Conservation (phyloP, 164 flowering plant genomes). For the Magnolia changhungtana region DNA sequence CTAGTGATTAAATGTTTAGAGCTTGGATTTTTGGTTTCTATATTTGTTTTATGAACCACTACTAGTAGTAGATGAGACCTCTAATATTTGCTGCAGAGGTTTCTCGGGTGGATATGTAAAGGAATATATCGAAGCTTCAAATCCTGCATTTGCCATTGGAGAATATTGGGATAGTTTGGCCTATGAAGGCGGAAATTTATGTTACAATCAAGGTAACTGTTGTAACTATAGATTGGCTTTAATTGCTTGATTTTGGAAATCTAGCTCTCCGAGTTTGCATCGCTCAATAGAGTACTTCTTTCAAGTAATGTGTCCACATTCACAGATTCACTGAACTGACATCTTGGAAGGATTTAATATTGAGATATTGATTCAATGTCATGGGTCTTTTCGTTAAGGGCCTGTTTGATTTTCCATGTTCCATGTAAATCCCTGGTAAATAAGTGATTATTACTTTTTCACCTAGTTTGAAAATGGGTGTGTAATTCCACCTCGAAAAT, state of each 20-base stretch:
- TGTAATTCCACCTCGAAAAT: no score
- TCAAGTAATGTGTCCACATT: no score
- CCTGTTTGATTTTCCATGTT: no score
- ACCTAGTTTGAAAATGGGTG: no score
- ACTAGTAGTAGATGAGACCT: background rate
- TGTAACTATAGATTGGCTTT: background rate
- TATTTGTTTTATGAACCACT: background rate
- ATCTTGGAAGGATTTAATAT: background rate
- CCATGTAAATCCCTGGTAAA: no score
- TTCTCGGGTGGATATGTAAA: constrained; percentile 58
- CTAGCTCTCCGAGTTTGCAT: background rate
- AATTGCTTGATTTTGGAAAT: background rate
- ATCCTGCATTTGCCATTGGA: constrained; percentile 62
- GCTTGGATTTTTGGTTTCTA: background rate
- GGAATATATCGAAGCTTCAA: constrained; percentile 54
- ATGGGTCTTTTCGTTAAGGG: background rate
- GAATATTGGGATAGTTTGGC: constrained; percentile 67
- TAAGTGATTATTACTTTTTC: no score
- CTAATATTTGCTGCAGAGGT: constrained; percentile 36
- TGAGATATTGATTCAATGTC: background rate
- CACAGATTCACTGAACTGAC: background rate
- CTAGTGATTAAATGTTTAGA: background rate
- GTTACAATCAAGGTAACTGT: constrained; percentile 56
- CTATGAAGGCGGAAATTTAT: constrained; percentile 55
- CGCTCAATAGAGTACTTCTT: background rate